phyloP scores from a whole-genome alignment of 495 filamentous ascomycete species.

The Penicilliopsis zonata region DNA sequence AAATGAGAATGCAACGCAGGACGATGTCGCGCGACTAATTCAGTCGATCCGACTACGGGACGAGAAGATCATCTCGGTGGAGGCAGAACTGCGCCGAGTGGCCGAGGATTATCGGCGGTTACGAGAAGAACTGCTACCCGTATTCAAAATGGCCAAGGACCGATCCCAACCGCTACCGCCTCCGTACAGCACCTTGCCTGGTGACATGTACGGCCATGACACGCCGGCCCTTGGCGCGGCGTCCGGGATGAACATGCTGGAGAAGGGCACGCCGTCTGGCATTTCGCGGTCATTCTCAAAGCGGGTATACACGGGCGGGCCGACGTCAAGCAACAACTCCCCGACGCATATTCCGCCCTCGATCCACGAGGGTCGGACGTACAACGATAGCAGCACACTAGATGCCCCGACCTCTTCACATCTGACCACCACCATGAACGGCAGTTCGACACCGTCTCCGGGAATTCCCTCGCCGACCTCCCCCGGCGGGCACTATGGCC shows the following conservation, averaged over 20 bases:
- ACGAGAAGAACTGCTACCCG: conserved; percentile 81
- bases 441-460: conserved; percentile 53
- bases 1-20: conserved; percentile 76
- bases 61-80: conserved; percentile 67
- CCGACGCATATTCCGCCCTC: conserved; percentile 64
- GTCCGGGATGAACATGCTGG: conserved; percentile 23
- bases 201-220: conserved; percentile 15
- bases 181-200: conserved; percentile 20
- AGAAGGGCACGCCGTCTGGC: conserved; percentile 10
- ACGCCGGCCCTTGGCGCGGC: conserved; percentile 29
- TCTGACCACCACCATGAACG: conserved; percentile 59
- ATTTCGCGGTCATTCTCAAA: conserved; percentile 71
- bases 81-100: conserved; percentile 67
- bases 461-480: conserved; percentile 78
- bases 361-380: conserved; percentile 40
- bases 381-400: conserved; percentile 37
- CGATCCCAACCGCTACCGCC: conserved; percentile 74
- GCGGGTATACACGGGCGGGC: conserved; percentile 66
- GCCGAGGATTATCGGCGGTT: conserved; percentile 75
- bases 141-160: conserved; percentile 82
- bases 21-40: conserved; percentile 81
- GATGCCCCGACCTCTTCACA: conserved; percentile 65
- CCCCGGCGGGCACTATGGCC: conserved; percentile 41
- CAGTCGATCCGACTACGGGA: conserved; percentile 78
- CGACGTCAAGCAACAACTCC: conserved; percentile 65